Base-by-base conservation (phyloP, 305 asterid species). In the Solanum hybrid region DNA sequence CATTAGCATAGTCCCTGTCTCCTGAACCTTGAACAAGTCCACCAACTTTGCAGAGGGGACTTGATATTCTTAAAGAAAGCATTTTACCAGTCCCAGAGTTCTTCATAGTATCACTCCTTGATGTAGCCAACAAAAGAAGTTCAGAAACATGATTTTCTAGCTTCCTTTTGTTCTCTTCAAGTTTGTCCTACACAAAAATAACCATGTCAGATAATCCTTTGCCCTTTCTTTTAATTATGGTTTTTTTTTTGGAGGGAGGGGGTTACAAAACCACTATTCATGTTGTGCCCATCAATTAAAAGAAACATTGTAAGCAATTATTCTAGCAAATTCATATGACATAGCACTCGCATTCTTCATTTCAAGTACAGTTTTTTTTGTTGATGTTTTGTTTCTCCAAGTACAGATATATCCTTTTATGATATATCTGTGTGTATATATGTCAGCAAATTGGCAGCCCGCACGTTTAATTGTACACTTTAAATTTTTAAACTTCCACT, bases 31-130 rank as follows among this genome's bases (percentile, higher is more conserved):
- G 95, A 86, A 69, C 76, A 89, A 90, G 90, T 80, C 98, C 97
- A 18, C 90, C 89, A 89, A 95, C 46, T 94, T 87, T 93, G 92
- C 93, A 93, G 73, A 92, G 94, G 90, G 99, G 99, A 92, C 90
- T 92, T 86, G 89, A 91, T 93, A 93, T 94, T 92, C 98, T 94
- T 90, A 91, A 90, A 61, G 95, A 94, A 85, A 97, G 97, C 92
- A 93, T 89, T 85, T 93, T 92, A 86, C 94, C 97, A 14, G 92
- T 92, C 90, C 88, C 92, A 90, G 71, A 71, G 40, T 90, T 93
- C 64, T 90, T 89, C 57, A 92, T 64, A 91, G 46, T 90, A 86
- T 93, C 94, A 71, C 79, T 88, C 92, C 98, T 93, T 89, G 98
- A 92, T 90, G 94, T 91, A 88, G 97, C 93, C 92, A 95, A 89